Percentiles rank a stretch among this genome's conserved stretches.
Evolutionary conservation across 805 yeast genomes (phyloP).

Genomic region (Lachancea sp.): DNA sequence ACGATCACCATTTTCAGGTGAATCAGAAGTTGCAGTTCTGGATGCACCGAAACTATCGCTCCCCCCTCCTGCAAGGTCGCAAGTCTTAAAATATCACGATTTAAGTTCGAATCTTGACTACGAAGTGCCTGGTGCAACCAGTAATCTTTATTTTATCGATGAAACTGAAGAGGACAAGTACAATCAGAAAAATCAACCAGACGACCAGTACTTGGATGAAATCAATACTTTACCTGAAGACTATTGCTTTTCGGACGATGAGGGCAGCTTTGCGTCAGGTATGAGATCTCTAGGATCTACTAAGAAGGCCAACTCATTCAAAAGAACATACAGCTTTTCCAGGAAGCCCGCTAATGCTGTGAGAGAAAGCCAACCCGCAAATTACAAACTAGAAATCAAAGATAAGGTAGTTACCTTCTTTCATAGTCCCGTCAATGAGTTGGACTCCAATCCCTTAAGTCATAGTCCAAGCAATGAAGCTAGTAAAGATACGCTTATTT

Average conservation of each 20-base stretch:
- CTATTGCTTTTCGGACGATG: slow-evolving; percentile 31
- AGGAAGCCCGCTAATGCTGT: slow-evolving; percentile 26
- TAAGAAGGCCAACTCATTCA: slow-evolving; percentile 14
- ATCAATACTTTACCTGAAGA: slow-evolving; percentile 46
- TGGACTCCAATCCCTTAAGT: background rate
- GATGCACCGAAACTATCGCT: slow-evolving; percentile 2
- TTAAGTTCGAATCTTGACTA: slow-evolving; percentile 33
- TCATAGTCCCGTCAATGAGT: slow-evolving; percentile 13
- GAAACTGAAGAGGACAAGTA: slow-evolving; percentile 32
- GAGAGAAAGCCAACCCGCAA: slow-evolving; percentile 28
- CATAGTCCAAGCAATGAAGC: background rate
- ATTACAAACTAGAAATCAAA: slow-evolving; percentile 33
- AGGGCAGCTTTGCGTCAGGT: slow-evolving; percentile 6
- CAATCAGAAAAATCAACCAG: slow-evolving; percentile 24
- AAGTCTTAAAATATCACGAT: slow-evolving; percentile 36
- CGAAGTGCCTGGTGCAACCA: slow-evolving; percentile 33
- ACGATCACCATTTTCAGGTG: slow-evolving; percentile 1
- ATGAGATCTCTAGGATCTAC: slow-evolving; percentile 2
- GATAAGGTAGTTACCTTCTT: slow-evolving; percentile 38
- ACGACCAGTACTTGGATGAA: slow-evolving; percentile 45
- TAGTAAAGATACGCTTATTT: slow-evolving; percentile 10
- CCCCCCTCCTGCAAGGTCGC: slow-evolving; percentile 26
- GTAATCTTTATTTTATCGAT: slow-evolving; percentile 30
- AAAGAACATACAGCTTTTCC: slow-evolving; percentile 31
- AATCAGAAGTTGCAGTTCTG: background rate